Evolutionary conservation across 148 eudicot genomes (phyloP).

Genomic region (Drosera capensis): DNA sequence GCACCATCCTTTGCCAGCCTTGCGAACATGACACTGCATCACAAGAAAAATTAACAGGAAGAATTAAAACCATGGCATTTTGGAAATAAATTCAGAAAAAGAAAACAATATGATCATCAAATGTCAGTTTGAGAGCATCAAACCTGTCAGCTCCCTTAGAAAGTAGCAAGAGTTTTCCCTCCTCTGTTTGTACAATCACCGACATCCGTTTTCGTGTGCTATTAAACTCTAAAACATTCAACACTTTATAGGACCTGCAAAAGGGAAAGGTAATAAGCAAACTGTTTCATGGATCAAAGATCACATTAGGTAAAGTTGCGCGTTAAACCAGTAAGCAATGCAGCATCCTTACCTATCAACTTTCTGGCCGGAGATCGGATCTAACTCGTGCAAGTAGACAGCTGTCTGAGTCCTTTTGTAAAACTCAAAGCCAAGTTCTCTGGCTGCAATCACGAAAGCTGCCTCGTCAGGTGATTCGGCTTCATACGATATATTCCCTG

Average conservation of each 20-base stretch:
- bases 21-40: slow-evolving; percentile 80
- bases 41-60: not conserved
- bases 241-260: slow-evolving; percentile 49
- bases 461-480: slow-evolving; percentile 99
- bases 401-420: slow-evolving; percentile 64
- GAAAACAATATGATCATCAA: not conserved
- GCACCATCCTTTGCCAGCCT: slow-evolving; percentile 50
- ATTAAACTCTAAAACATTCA: slow-evolving; percentile 71
- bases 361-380: slow-evolving; percentile 41
- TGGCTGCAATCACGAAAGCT: slow-evolving; percentile 90
- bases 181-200: slow-evolving; percentile 56
- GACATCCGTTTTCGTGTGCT: slow-evolving; percentile 89
- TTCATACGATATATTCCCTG: slow-evolving; percentile 64
- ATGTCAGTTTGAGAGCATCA: slow-evolving; percentile 5
- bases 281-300: not conserved
- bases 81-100: not conserved
- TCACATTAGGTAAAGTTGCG: too few relatives aligned
- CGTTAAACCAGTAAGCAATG: too few relatives aligned
- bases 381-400: slow-evolving; percentile 52
- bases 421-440: slow-evolving; percentile 86
- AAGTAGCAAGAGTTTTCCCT: slow-evolving; percentile 56
- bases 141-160: slow-evolving; percentile 98
- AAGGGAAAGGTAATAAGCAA: not conserved
- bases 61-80: not conserved
- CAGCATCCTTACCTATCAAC: slow-evolving; percentile 53